phyloP scores from a whole-genome alignment of 108 stramenopile genomes.

The Schizochytrium sp. region DNA sequence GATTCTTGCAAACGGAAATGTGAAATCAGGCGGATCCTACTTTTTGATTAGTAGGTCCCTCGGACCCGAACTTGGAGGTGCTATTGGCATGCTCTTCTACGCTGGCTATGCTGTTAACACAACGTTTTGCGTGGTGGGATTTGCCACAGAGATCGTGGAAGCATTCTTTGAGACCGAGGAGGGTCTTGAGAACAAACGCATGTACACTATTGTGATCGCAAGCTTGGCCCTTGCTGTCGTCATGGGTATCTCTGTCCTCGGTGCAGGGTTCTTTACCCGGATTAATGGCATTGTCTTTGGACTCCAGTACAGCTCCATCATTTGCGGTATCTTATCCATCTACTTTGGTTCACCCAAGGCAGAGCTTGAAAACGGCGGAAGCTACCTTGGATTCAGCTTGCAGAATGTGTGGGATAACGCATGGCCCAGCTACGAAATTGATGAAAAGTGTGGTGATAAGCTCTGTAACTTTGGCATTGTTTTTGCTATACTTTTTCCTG shows the following conservation, averaged over 20 bases:
- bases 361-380: slow-evolving; percentile 2
- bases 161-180: slow-evolving; percentile 4
- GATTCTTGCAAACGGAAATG: slow-evolving; percentile 56
- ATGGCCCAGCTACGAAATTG: background rate
- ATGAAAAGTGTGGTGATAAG: slow-evolving; percentile 35
- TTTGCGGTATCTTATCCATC: slow-evolving; percentile 40
- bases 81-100: slow-evolving; percentile 62
- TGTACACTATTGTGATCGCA: slow-evolving; percentile 12
- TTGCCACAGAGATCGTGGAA: slow-evolving; percentile 61
- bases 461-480: background rate
- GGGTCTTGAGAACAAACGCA: background rate
- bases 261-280: slow-evolving; percentile 46
- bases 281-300: slow-evolving; percentile 54
- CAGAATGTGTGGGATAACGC: slow-evolving; percentile 55
- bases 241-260: slow-evolving; percentile 6
- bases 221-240: slow-evolving; percentile 43
- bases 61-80: slow-evolving; percentile 66
- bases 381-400: background rate
- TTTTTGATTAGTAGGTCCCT: slow-evolving; percentile 65
- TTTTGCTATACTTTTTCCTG: slow-evolving; percentile 65
- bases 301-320: background rate
- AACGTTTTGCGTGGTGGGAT: slow-evolving; percentile 62
- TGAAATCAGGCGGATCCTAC: slow-evolving; percentile 60
- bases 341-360: background rate
- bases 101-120: slow-evolving; percentile 36